Percentiles rank a stretch among this genome's conserved stretches.
Evolutionary conservation across 1,284 basidiomycete genomes (phyloP).

Genomic region (Singerocomus inundabilis): DNA sequence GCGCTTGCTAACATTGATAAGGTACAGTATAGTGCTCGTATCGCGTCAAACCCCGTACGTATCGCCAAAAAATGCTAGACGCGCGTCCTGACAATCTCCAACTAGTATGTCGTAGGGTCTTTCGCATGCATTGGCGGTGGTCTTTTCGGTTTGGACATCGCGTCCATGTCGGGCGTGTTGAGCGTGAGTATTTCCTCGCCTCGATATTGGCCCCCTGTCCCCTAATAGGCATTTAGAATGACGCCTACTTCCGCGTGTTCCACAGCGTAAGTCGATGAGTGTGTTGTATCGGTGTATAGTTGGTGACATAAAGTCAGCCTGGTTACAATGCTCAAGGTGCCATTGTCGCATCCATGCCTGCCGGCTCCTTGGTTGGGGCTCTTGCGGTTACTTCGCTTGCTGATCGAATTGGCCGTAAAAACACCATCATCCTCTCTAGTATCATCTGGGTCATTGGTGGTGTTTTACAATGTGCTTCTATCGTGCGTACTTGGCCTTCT

Average conservation of each 20-base stretch:
- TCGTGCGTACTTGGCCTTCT: constrained; percentile 13
- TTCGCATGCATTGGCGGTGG: constrained; percentile 81
- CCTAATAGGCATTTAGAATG: constrained; percentile 43
- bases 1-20: constrained; percentile 5
- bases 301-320: constrained; percentile 37
- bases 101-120: constrained; percentile 65
- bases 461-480: constrained; percentile 41
- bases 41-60: constrained; percentile 51
- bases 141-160: constrained; percentile 77
- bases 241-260: constrained; percentile 53
- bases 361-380: constrained; percentile 64
- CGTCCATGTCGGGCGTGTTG: constrained; percentile 77
- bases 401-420: constrained; percentile 65
- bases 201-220: background rate
- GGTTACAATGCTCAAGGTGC: constrained; percentile 60
- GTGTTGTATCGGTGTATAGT: background rate
- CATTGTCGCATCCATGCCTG: constrained; percentile 78
- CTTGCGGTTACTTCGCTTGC: constrained; percentile 60
- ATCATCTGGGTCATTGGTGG: constrained; percentile 73
- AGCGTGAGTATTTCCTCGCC: constrained; percentile 42
- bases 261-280: constrained; percentile 37
- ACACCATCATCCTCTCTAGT: constrained; percentile 60
- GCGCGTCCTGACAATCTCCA: constrained; percentile 4
- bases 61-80: background rate
- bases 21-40: constrained; percentile 45